Conservation (phyloP, 108 stramenopile species). For the Fragilaria radians region DNA sequence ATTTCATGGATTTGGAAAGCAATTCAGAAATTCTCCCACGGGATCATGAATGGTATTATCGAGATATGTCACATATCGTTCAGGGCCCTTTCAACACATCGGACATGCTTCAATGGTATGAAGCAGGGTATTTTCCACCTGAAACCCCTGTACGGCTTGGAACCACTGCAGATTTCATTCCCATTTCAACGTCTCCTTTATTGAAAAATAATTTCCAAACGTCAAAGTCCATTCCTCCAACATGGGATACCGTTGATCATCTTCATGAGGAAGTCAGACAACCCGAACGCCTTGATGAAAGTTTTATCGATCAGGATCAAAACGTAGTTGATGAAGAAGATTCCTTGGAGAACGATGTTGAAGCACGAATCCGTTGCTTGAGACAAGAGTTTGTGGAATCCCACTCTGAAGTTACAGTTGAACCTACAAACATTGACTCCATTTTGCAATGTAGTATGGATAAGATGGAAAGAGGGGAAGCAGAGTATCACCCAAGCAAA, state of each 20-base stretch:
- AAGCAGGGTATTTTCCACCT: slow-evolving; percentile 56
- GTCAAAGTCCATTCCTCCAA: slow-evolving; percentile 9
- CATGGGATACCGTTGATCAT: slow-evolving; percentile 1
- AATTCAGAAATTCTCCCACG: slow-evolving; percentile 6
- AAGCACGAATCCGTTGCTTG: too few relatives aligned
- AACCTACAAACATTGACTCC: too few relatives aligned
- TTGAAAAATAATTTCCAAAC: neutral
- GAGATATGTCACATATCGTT: slow-evolving; percentile 45
- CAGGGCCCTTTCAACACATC: slow-evolving; percentile 68
- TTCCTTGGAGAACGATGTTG: too few relatives aligned
- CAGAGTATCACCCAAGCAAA: too few relatives aligned
- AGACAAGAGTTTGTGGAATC: too few relatives aligned
- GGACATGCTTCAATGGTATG: slow-evolving; percentile 55
- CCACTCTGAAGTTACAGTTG: too few relatives aligned
- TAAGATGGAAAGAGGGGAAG: too few relatives aligned
- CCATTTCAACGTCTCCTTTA: slow-evolving; percentile 6
- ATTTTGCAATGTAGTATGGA: too few relatives aligned
- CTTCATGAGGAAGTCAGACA: slow-evolving; percentile 1
- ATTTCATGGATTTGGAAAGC: slow-evolving; percentile 46
- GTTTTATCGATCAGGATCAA: slow-evolving; percentile 12
- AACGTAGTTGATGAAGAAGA: too few relatives aligned
- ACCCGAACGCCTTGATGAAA: neutral
- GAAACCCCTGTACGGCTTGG: slow-evolving; percentile 16
- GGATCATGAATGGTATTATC: slow-evolving; percentile 52
- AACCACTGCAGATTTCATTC: slow-evolving; percentile 16